Conservation (phyloP, 225 moss, liverwort and hornwort genomes). For the Marchantia polymorpha region DNA sequence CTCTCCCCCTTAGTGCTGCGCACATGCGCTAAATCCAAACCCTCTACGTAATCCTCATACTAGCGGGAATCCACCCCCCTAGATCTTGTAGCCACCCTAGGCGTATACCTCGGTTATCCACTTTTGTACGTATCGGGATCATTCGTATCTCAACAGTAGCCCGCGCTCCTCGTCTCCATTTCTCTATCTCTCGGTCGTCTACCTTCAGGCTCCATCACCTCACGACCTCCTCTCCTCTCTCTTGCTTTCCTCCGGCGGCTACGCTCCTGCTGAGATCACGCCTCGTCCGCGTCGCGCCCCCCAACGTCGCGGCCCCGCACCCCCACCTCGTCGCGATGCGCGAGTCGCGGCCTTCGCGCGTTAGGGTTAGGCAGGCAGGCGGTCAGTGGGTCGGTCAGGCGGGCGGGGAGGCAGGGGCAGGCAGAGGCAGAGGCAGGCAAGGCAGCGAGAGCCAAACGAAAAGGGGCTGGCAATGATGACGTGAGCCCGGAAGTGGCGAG, state of each 20-base stretch:
- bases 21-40: slow-evolving; percentile 13
- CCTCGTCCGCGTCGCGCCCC: neutral
- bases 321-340: neutral
- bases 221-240: neutral
- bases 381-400: neutral
- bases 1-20: slow-evolving; percentile 5
- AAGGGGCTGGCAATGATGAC: neutral
- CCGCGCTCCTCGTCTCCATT: neutral
- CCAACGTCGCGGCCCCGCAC: neutral
- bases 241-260: neutral
- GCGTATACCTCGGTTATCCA: neutral
- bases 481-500: neutral
- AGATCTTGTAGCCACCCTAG: slow-evolving; percentile 8
- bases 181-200: neutral
- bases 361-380: neutral
- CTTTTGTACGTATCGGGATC: neutral
- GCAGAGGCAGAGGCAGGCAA: neutral
- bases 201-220: neutral
- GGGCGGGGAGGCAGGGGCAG: too few species aligned
- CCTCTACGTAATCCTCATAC: neutral
- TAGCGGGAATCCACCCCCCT: slow-evolving; percentile 7
- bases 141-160: slow-evolving; percentile 1
- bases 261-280: neutral
- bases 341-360: neutral
- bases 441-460: neutral